Percentiles rank a stretch among this genome's conserved stretches.
Evolutionary conservation across 352 stramenopile genomes (phyloP).

Genomic region (Phytophthora pinifolia): DNA sequence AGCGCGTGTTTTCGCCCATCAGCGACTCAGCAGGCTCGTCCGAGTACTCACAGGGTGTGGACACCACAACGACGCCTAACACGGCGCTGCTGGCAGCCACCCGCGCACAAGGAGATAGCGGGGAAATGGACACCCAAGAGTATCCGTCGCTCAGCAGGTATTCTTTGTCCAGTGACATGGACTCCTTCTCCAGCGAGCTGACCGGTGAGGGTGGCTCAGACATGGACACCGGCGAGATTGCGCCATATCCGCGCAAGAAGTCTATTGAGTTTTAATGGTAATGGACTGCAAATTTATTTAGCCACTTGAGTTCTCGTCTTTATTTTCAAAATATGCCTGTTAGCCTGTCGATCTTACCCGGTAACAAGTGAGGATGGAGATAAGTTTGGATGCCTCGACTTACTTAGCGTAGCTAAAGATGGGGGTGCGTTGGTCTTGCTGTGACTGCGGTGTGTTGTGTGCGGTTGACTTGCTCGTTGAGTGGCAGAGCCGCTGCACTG

Average conservation of each 20-base stretch:
- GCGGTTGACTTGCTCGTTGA: constrained; percentile 9
- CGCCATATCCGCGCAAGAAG: constrained; percentile 38
- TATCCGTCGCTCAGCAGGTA: constrained; percentile 28
- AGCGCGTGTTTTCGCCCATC: constrained; percentile 43
- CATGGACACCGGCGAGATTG: constrained; percentile 17
- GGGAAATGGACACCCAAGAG: constrained; percentile 6
- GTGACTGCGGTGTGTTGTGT: not conserved
- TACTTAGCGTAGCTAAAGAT: constrained; percentile 22
- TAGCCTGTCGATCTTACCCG: constrained; percentile 14
- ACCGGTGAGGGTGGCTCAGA: constrained; percentile 31
- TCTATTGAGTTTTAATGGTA: constrained; percentile 49
- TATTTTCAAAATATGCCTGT: constrained; percentile 10
- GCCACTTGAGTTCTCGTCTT: too few species aligned
- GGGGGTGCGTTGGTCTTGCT: constrained; percentile 3
- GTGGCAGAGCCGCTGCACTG: constrained; percentile 12
- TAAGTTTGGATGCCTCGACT: constrained; percentile 9
- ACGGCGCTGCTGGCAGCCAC: constrained; percentile 7
- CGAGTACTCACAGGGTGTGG: constrained; percentile 35
- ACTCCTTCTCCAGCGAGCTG: constrained; percentile 46
- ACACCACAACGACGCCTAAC: constrained; percentile 22
- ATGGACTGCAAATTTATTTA: constrained; percentile 18
- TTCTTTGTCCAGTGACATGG: constrained; percentile 31
- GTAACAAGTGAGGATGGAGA: constrained; percentile 1
- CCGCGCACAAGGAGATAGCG: constrained; percentile 11
- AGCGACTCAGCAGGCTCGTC: constrained; percentile 30